Evolutionary conservation across 73 alveolate species (phyloP), one percentile per base, ranked within the genome.

Genomic region (Tetrahymena thermophila): DNA sequence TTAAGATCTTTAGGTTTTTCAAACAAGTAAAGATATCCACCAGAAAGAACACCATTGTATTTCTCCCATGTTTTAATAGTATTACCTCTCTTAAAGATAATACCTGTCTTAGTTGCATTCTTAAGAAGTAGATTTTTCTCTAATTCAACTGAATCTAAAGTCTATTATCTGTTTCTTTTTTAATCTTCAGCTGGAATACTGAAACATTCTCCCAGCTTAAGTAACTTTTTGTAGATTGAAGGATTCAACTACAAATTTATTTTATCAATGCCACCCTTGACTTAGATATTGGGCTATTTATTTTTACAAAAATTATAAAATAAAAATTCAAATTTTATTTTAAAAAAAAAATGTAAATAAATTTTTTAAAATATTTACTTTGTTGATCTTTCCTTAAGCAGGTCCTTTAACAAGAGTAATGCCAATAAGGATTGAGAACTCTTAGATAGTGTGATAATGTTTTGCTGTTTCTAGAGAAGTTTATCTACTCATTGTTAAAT

Each of bases 41-140:
- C 97, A 95, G 95, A 85, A 40, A 95, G 85, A 35, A 95, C 97
- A 43, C 94, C 97, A 37, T 94, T 95, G 35, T 95, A 95, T 44
- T 43, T 55, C n/a, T 44, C 43, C 97, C 97, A 95, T 21, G 93
- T 95, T 10, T 71, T 23, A n/a, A 50, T 34, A 10, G 95, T 84
- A 42, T 44, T 38, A 28, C 95, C 95, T 35, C 97, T 85, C 40
- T 95, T 95, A 93, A 84, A 95, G 34, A 95, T 85, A 57, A 85
- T 95, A 10, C 95, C 95, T 16, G 84, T 94, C 85, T 85, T 85
- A 11, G 95, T 31, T 19, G 97, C 94, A 31, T 55, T 35, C 37
- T 95, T 21, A 71, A 95, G 71, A 35, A 95, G 85, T 38, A 58
- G 42, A 35, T 93, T 93, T 58, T 93, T 85, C 35, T 95, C 97